A percentile compares a stretch with the other conserved stretches of the same genome.
Evolutionary conservation across 2,329 filamentous ascomycete genomes (phyloP).

Genomic region (Pseudofabraea citricarpa): DNA sequence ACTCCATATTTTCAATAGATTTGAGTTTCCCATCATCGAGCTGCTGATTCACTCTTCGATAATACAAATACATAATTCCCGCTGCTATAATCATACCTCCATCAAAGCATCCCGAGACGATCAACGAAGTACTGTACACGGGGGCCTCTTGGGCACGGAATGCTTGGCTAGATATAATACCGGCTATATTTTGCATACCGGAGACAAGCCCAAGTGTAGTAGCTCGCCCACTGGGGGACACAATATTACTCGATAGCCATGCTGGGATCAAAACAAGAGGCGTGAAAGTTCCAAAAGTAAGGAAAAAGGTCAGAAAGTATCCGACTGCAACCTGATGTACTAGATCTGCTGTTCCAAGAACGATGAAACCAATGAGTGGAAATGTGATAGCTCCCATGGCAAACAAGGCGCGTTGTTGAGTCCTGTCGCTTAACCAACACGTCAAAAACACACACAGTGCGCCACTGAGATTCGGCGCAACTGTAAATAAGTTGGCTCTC

Average conservation of each 20-base stretch:
- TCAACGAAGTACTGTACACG: conserved; percentile 58
- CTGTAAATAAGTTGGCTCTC: neutral
- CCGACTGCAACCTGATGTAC: neutral
- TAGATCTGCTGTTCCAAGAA: conserved; percentile 2
- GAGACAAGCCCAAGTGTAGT: conserved; percentile 5
- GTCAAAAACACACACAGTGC: neutral
- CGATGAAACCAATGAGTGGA: conserved; percentile 1
- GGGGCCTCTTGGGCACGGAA: conserved; percentile 61
- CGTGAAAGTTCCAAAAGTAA: neutral
- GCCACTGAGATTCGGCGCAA: neutral
- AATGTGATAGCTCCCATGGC: neutral
- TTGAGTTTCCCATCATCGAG: conserved; percentile 3
- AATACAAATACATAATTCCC: conserved; percentile 1
- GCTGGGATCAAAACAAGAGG: conserved; percentile 7
- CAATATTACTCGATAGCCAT: conserved; percentile 8
- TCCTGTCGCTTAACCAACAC: conserved; percentile 1
- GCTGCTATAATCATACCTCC: conserved; percentile 3
- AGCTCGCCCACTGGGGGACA: conserved; percentile 3
- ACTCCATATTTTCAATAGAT: conserved; percentile 5
- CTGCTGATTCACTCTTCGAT: conserved; percentile 3
- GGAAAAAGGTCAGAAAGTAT: neutral
- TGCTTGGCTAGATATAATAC: conserved; percentile 61
- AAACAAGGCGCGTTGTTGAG: neutral
- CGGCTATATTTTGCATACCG: conserved; percentile 50
- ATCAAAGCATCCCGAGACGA: conserved; percentile 30